Base-by-base conservation (phyloP, 2,329 filamentous ascomycete genomes). In the Beauveria medogensis region DNA sequence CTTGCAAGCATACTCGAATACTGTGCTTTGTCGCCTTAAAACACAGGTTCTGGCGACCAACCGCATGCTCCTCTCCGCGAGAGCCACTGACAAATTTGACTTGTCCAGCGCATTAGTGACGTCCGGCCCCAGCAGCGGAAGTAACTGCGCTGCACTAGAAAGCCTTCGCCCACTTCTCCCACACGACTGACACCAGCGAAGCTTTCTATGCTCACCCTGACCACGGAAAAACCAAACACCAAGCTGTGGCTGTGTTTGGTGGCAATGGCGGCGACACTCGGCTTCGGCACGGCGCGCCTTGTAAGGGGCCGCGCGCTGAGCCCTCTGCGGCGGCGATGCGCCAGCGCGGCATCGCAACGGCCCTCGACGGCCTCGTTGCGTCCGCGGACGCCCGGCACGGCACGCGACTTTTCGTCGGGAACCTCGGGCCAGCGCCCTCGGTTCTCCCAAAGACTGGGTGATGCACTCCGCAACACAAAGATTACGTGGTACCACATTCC, bases 401-500 rank as follows among this genome's bases (percentile, higher is more conserved):
- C 67, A 54, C 72, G 72, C 50, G 66, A 62, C 54, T 74, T 72
- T 37, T 68, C 73, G 41, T 72, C 71, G 61, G 67, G 66, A 65
- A 74, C 78, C 47, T 43, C 46, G 37, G 76, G 77, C 60, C 76
- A 76, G 64, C 73, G 77, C 64, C 78, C 75, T 43, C 75, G 76
- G 62, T 83, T 83, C 72, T 78, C 80, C 34, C 78, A 80, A 54
- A 78, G 80, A 30, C 74, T 84, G 60, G 75, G 79, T 28, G 75
- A 76, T 62, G 79, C 80, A 47, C 71, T 81, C 57, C 77, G 74
- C 64, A 79, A 79, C 66, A 79, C 77, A 65, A 83, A 80, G 73
- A 81, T 94, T 64, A 85, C 90, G 77, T 97, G 92, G 92, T 91
- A 92, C 74, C 90, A 90, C 52, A 96, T 97, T 67, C 92, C 92